Evolutionary conservation across 805 yeast genomes (phyloP), one percentile per base, ranked within the genome.

Genomic region (Wickerhamiella dianesei): DNA sequence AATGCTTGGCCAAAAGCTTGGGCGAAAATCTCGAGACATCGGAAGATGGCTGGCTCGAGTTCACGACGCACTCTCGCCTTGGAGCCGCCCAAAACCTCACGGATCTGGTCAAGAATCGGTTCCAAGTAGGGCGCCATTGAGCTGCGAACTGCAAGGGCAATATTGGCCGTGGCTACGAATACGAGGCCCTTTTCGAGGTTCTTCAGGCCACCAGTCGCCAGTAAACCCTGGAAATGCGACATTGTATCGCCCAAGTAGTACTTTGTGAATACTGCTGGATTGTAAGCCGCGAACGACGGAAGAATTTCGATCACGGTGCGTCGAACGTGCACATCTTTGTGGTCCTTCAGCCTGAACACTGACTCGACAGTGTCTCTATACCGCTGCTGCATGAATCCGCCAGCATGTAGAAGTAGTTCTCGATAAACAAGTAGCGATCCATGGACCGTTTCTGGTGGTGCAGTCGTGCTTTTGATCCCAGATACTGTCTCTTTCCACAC

Each of bases 1-100:
- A 89, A 68, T 0, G 95, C 94, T 12, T 95, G 94, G 0, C 96
- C 96, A 14, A 89, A 85, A 0, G 97, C 89, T 21, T 74, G 73
- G 0, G 96, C 88, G 35, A 92, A 66, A 64, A 85, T 82, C 0
- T 94, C 85, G 40, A 89, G 72, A 60, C 97, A 92, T 55, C 82
- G 84, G 57, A 88, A 89, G 18, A 89, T 76, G 1, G 95, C 87
- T 0, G 84, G 81, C 53, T 85, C 94, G 40, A 82, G 77, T 43
- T 82, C 87, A 58, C 77, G 80, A 49, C 88, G 72, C 2, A 60
- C 64, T 29, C 75, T 70, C n/a, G 69, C 66, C 56, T 76, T 79
- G 5, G 80, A 70, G 9, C 41, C 41, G 8, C 48, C 49, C 21
- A 89, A 68, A 0, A 92, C 88, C 48, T 87, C 96, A 56, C 87